Conservation (phyloP, 2,329 filamentous ascomycete genomes). For the Fusarium caatingaense region DNA sequence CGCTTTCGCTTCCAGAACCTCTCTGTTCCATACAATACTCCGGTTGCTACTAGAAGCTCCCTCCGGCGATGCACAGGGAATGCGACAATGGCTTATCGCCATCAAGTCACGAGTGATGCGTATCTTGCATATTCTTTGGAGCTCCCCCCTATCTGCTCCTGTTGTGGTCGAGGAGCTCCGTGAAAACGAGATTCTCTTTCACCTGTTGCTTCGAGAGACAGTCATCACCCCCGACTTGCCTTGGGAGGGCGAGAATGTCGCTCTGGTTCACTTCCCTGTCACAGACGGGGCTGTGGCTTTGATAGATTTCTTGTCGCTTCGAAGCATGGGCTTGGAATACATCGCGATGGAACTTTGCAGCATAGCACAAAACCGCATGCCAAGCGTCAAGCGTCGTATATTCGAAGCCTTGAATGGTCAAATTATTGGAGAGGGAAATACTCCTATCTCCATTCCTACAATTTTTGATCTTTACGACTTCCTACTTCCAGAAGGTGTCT, state of each 20-base stretch:
- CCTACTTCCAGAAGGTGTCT: conserved; percentile 66
- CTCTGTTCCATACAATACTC: conserved; percentile 86
- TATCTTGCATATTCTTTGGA: conserved; percentile 85
- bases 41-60: conserved; percentile 77
- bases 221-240: conserved; percentile 74
- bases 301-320: conserved; percentile 80
- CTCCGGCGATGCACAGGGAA: conserved; percentile 68
- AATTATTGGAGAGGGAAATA: conserved; percentile 73
- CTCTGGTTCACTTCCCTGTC: conserved; percentile 74
- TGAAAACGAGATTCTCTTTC: conserved; percentile 81
- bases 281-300: conserved; percentile 75
- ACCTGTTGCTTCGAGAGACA: conserved; percentile 76
- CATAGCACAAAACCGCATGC: conserved; percentile 76
- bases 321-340: conserved; percentile 85
- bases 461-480: conserved; percentile 97
- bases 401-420: conserved; percentile 83
- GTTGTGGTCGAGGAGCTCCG: conserved; percentile 84
- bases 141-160: conserved; percentile 79
- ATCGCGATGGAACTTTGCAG: conserved; percentile 85
- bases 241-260: conserved; percentile 78
- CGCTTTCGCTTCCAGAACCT: conserved; percentile 76
- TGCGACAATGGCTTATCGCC: conserved; percentile 75
- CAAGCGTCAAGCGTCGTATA: conserved; percentile 75
- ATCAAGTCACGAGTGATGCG: conserved; percentile 76
- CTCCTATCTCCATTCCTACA: conserved; percentile 75